Evolutionary conservation across 805 yeast genomes (phyloP).

Genomic region (Sungouiella blattae): DNA sequence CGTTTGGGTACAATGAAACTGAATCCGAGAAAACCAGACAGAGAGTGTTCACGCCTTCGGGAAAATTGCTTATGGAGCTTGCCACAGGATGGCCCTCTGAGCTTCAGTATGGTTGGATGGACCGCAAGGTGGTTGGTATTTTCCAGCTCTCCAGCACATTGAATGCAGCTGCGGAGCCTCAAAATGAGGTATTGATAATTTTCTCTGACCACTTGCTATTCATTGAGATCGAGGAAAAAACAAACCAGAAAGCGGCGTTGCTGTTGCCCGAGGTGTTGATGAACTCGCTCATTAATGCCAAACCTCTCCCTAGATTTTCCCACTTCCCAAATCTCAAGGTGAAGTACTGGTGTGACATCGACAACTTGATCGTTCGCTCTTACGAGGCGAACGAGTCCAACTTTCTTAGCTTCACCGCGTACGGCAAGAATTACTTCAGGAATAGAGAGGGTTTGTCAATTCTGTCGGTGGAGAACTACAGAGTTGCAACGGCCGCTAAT

Average conservation of each 20-base stretch:
- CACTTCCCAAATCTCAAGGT: constrained; percentile 67
- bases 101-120: constrained; percentile 84
- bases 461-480: constrained; percentile 24
- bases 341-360: constrained; percentile 61
- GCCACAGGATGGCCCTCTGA: constrained; percentile 87
- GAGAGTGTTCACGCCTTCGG: constrained; percentile 85
- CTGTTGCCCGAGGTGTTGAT: constrained; percentile 73
- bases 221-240: constrained; percentile 49
- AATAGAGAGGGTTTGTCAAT: constrained; percentile 16
- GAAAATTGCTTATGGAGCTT: constrained; percentile 78
- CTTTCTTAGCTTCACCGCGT: constrained; percentile 25
- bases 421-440: constrained; percentile 24
- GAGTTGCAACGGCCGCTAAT: constrained; percentile 14
- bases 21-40: constrained; percentile 4
- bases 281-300: constrained; percentile 87
- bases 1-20: constrained; percentile 66
- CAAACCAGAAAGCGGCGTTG: constrained; percentile 39
- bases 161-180: constrained; percentile 10
- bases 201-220: constrained; percentile 80
- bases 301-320: constrained; percentile 53
- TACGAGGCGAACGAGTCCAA: constrained; percentile 26
- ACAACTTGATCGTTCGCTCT: constrained; percentile 50
- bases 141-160: constrained; percentile 36
- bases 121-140: constrained; percentile 80
- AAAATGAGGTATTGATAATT: constrained; percentile 57